Evolutionary conservation across 352 stramenopile genomes (phyloP), one percentile per base, ranked within the genome.

Genomic region (Plasmopara viticola): DNA sequence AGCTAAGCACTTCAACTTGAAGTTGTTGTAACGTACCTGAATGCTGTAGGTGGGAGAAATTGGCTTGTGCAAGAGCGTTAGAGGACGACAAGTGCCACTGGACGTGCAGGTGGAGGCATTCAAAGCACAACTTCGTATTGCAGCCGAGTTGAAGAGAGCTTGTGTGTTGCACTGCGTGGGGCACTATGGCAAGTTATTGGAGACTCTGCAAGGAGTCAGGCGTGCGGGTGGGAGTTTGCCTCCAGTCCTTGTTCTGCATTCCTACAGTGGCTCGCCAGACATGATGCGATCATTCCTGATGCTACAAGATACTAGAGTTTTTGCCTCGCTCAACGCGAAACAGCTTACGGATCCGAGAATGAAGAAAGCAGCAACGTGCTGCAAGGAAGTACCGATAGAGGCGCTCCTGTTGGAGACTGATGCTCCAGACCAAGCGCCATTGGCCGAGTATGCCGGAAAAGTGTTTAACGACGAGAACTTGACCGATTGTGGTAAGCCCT

Each of bases 121-220:
- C 39, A 53, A 33, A 40, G 64, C 62, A 8, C 82, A 93, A 38
- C 58, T 93, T 17, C 12, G 50, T 29, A 53, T 93, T 0, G 79
- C 75, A 0, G 50, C 56, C 0, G 69, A 85, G 51, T 48, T 93
- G 33, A 39, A 66, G 30, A 67, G 82, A 18, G 51, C 72, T 2
- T 84, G 72, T 44, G 74, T 93, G 12, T 50, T 93, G 46, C 82
- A 93, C 40, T 93, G 82, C 39, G 82, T 93, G 9, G 78, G 75
- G 0, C 69, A 71, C 15, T 84, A 85, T 30, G 78, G 79, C 1
- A 87, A 86, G 34, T 37, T 93, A 6, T 48, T 93, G 3, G 66
- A 85, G 37, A 60, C 88, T n/a, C 33, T 93, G 12, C 40, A 44
- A 37, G 50, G 17, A 10, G 38, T 53, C 9, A 39, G n/a, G 5